A percentile compares a stretch with the other conserved stretches of the same genome.
Evolutionary conservation across 2,329 filamentous ascomycete genomes (phyloP).

Genomic region (Nemania sp.): DNA sequence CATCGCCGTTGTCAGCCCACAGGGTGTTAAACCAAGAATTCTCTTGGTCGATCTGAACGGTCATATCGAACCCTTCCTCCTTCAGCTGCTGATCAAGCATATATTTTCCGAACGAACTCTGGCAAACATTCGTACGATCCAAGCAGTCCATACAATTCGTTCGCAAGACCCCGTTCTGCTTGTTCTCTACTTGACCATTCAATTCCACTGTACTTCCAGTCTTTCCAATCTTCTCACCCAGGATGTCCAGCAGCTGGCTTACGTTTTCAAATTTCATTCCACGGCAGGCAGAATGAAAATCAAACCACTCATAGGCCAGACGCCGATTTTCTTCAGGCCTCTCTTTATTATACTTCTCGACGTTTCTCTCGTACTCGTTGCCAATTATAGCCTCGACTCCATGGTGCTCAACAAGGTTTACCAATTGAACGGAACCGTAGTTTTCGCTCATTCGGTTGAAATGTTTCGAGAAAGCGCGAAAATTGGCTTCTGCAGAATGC

Average conservation of each 20-base stretch:
- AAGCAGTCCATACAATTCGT: slow-evolving; percentile 99
- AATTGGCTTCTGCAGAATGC: slow-evolving; percentile 79
- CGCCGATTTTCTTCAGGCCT: slow-evolving; percentile 48
- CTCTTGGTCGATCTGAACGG: slow-evolving; percentile 73
- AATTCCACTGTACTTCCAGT: slow-evolving; percentile 70
- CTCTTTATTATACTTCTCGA: slow-evolving; percentile 67
- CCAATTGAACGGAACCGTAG: slow-evolving; percentile 78
- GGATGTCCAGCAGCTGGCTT: slow-evolving; percentile 70
- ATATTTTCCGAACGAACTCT: slow-evolving; percentile 85
- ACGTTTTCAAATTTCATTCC: slow-evolving; percentile 99
- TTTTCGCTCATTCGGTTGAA: slow-evolving; percentile 68
- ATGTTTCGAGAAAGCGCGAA: slow-evolving; percentile 75
- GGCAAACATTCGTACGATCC: slow-evolving; percentile 93
- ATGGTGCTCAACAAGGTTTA: slow-evolving; percentile 87
- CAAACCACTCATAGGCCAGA: slow-evolving; percentile 90
- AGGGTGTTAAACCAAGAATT: slow-evolving; percentile 94
- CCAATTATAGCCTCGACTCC: slow-evolving; percentile 81
- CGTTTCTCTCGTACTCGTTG: slow-evolving; percentile 71
- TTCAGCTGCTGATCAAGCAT: slow-evolving; percentile 80
- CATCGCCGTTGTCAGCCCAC: slow-evolving; percentile 98
- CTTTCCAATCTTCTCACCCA: slow-evolving; percentile 68
- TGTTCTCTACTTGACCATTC: slow-evolving; percentile 47
- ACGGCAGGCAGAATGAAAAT: slow-evolving; percentile 89
- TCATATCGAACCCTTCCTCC: slow-evolving; percentile 74
- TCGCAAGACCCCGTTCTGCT: slow-evolving; percentile 77